A percentile compares a stretch with the other conserved stretches of the same genome.
phyloP scores from a whole-genome alignment of 441 rosid genomes.

The Syzygium syzygioides region DNA sequence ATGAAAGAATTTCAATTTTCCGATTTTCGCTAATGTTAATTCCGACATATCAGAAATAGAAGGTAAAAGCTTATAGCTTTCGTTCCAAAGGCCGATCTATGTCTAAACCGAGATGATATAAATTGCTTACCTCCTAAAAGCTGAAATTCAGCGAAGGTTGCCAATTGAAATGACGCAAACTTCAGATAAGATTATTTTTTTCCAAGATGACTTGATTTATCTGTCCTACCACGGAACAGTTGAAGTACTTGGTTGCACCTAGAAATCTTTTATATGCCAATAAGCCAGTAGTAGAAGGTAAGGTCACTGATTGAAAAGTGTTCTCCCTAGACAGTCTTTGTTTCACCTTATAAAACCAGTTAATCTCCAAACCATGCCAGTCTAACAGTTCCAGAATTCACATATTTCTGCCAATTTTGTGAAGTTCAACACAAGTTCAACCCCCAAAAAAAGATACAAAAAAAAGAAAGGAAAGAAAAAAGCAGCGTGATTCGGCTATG shows the following conservation, averaged over 20 bases:
- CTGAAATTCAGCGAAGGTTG: neutral
- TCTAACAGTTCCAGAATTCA: neutral
- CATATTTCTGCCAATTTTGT: neutral
- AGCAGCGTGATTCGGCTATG: rapidly evolving
- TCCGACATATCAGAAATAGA: neutral
- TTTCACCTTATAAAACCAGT: neutral
- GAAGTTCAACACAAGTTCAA: neutral
- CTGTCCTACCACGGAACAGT: neutral
- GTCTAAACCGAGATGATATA: neutral
- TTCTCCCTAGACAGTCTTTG: neutral
- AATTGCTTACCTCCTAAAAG: neutral
- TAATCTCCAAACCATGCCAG: neutral
- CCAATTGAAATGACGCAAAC: neutral
- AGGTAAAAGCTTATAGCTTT: neutral
- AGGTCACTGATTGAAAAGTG: neutral
- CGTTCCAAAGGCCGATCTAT: neutral
- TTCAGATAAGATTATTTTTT: too few species aligned
- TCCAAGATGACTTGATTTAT: neutral
- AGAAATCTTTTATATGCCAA: neutral
- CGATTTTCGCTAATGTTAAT: neutral
- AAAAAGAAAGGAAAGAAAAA: neutral
- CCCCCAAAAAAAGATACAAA: neutral
- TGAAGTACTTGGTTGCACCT: neutral
- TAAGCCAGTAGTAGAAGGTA: neutral
- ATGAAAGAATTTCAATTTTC: neutral